Conservation (phyloP, 2,329 filamentous ascomycete species). For the Epicoccum sorghinum region DNA sequence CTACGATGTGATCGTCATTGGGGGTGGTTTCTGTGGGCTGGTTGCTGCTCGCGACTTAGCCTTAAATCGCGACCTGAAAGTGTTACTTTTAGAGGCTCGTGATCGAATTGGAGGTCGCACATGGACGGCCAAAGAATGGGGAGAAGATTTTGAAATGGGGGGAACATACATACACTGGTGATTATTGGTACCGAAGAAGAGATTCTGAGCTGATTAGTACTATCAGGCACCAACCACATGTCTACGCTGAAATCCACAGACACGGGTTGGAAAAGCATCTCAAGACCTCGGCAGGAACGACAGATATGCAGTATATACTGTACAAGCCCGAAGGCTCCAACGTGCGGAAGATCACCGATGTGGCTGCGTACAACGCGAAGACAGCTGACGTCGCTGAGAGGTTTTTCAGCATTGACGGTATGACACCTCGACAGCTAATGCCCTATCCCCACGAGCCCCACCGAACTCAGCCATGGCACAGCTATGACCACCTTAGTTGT, state of each 20-base stretch:
- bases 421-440: not conserved
- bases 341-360: not conserved
- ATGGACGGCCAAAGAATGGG: not conserved
- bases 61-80: not conserved
- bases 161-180: not conserved
- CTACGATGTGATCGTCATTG: not conserved
- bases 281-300: not conserved
- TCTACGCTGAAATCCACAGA: not conserved
- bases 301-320: not conserved
- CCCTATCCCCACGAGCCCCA: not conserved
- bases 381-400: not conserved
- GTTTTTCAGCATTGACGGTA: not conserved
- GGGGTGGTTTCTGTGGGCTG: not conserved
- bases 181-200: not conserved
- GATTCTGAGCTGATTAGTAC: not conserved
- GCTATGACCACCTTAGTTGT: not conserved
- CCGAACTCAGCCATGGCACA: not conserved
- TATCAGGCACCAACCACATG: not conserved
- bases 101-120: not conserved
- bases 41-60: not conserved
- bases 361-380: not conserved
- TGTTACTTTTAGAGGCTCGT: not conserved
- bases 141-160: not conserved
- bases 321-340: not conserved
- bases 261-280: not conserved